phyloP scores from a whole-genome alignment of 495 filamentous ascomycete species.

The Gamarada debralockiae region DNA sequence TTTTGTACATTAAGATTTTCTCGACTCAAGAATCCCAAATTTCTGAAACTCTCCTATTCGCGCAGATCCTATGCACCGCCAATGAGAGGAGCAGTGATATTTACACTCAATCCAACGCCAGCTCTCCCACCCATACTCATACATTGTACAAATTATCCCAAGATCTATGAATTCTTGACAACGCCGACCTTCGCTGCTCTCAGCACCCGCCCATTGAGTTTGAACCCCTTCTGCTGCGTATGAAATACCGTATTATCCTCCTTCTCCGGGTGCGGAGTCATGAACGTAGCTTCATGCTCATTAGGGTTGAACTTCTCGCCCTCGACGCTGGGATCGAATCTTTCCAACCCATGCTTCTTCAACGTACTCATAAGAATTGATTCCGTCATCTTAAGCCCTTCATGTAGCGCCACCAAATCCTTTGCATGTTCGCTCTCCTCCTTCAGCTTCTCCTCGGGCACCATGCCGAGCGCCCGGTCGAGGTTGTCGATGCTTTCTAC shows the following conservation, averaged over 20 bases:
- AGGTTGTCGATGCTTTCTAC: slow-evolving; percentile 95
- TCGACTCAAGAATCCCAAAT: neutral
- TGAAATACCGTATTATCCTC: slow-evolving; percentile 89
- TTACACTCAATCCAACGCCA: slow-evolving; percentile 21
- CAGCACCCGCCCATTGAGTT: slow-evolving; percentile 82
- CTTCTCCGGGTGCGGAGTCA: slow-evolving; percentile 76
- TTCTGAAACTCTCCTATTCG: too few species aligned
- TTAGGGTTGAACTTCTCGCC: slow-evolving; percentile 87
- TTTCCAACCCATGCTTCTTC: slow-evolving; percentile 88
- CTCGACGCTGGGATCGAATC: slow-evolving; percentile 69
- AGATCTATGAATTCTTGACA: slow-evolving; percentile 49
- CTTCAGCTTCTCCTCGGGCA: slow-evolving; percentile 66
- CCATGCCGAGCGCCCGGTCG: slow-evolving; percentile 80
- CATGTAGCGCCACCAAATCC: slow-evolving; percentile 76
- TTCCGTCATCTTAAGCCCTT: slow-evolving; percentile 93
- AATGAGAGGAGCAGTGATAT: slow-evolving; percentile 24
- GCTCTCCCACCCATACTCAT: slow-evolving; percentile 16
- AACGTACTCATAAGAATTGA: slow-evolving; percentile 81
- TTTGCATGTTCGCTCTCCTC: slow-evolving; percentile 52
- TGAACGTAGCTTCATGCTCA: slow-evolving; percentile 92
- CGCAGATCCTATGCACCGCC: slow-evolving; percentile 8
- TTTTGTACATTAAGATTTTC: neutral
- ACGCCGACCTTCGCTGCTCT: slow-evolving; percentile 95
- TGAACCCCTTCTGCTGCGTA: slow-evolving; percentile 92
- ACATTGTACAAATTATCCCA: slow-evolving; percentile 41